Percentiles rank a stretch among this genome's conserved stretches.
These are phyloP conservation scores for Haplosporangium gracile DNA, from an alignment of 192 early-diverging fungal species.

Conservation along the genomic window DNA sequence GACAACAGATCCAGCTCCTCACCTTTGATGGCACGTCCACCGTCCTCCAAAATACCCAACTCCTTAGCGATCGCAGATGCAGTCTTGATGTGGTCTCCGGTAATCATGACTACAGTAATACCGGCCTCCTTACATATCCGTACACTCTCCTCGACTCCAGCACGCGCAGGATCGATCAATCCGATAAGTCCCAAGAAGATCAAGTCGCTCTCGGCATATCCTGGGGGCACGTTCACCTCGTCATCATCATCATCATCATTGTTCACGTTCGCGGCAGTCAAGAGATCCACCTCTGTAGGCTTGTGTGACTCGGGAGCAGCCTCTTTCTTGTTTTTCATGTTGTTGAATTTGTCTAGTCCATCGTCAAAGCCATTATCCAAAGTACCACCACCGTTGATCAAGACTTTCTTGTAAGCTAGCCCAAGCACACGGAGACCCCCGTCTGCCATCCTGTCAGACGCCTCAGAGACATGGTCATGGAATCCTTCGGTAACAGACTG, in stretches of 20 bases:
- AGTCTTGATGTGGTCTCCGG: constrained; percentile 95
- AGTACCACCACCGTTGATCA: constrained; percentile 35
- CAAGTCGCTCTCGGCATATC: constrained; percentile 76
- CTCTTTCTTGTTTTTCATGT: constrained; percentile 67
- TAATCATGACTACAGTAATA: constrained; percentile 97
- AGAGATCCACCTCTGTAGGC: constrained; percentile 33
- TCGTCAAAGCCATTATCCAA: constrained; percentile 12
- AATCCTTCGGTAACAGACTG: constrained; percentile 71
- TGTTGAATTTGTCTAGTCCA: constrained; percentile 57
- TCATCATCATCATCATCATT: constrained; percentile 48
- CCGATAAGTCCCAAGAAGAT: constrained; percentile 93
- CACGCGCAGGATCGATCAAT: constrained; percentile 92
- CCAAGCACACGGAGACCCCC: constrained; percentile 91
- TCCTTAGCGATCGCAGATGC: constrained; percentile 93
- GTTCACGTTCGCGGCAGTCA: constrained; percentile 48
- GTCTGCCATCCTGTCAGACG: constrained; percentile 81
- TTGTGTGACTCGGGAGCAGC: constrained; percentile 40
- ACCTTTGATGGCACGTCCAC: constrained; percentile 85
- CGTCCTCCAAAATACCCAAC: constrained; percentile 86
- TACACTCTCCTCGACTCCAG: constrained; percentile 86
- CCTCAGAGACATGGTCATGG: constrained; percentile 71
- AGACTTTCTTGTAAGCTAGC: constrained; percentile 79
- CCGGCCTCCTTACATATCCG: constrained; percentile 90
- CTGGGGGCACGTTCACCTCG: constrained; percentile 65
- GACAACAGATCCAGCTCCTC: constrained; percentile 92